Evolutionary conservation across 1,139 yeast genomes (phyloP).

Genomic region (Pichia sp.): DNA sequence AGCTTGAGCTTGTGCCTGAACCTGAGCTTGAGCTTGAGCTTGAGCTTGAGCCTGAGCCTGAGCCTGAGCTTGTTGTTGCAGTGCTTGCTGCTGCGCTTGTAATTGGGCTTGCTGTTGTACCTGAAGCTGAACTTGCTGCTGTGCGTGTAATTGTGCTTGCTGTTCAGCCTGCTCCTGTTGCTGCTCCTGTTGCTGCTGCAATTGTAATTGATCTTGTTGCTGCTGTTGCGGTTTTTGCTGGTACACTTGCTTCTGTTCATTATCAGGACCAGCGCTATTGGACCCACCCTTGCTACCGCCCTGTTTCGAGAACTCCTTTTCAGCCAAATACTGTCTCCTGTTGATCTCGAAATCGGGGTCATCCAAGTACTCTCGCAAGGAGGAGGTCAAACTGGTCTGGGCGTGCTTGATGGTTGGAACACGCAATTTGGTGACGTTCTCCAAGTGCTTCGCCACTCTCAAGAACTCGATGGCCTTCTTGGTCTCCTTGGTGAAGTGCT

Average conservation of each 20-base stretch:
- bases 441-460: slow-evolving; percentile 84
- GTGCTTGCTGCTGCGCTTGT: slow-evolving; percentile 11
- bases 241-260: slow-evolving; percentile 13
- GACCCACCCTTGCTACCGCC: neutral
- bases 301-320: slow-evolving; percentile 40
- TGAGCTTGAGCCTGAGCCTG: neutral
- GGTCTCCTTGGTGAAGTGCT: slow-evolving; percentile 80
- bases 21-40: neutral
- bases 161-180: slow-evolving; percentile 18
- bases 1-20: neutral
- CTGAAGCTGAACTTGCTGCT: slow-evolving; percentile 10
- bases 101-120: slow-evolving; percentile 4
- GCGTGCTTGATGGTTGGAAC: slow-evolving; percentile 97
- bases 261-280: slow-evolving; percentile 26
- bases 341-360: slow-evolving; percentile 83
- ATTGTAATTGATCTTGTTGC: slow-evolving; percentile 23
- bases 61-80: slow-evolving; percentile 8
- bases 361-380: slow-evolving; percentile 81
- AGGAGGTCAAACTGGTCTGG: slow-evolving; percentile 84
- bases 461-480: slow-evolving; percentile 82
- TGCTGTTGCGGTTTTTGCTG: slow-evolving; percentile 24
- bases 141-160: slow-evolving; percentile 19
- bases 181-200: slow-evolving; percentile 24
- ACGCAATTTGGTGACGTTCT: slow-evolving; percentile 78
- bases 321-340: slow-evolving; percentile 71